phyloP scores from a whole-genome alignment of 345 rosid genomes.

The Pugionium dolabratum region DNA sequence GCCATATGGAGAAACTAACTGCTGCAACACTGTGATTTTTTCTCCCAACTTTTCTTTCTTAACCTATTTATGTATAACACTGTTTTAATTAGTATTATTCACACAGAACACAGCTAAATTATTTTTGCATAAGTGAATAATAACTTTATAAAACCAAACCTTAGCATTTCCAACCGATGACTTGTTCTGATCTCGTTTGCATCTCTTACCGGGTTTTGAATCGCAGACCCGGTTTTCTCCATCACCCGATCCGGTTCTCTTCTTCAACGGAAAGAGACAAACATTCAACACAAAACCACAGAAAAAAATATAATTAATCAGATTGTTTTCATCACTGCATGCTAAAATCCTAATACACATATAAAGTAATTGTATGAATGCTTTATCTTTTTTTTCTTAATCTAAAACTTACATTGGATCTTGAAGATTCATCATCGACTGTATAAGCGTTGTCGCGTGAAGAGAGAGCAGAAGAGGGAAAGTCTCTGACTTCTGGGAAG shows the following conservation, averaged over 20 bases:
- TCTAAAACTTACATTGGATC: constrained; percentile 5
- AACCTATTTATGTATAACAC: neutral
- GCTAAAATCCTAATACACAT: neutral
- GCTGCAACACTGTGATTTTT: too few species aligned
- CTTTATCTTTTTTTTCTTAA: neutral
- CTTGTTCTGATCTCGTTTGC: constrained; percentile 46
- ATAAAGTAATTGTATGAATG: neutral
- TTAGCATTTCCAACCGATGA: constrained; percentile 45
- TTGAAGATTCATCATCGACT: constrained; percentile 7
- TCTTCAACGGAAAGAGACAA: constrained; percentile 36
- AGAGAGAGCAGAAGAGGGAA: neutral
- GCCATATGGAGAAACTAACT: too few species aligned
- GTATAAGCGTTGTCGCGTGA: neutral
- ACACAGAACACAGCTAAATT: neutral
- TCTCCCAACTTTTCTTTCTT: too few species aligned
- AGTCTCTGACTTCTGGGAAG: constrained; percentile 8
- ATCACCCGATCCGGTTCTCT: constrained; percentile 39
- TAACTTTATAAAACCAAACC: constrained; percentile 35
- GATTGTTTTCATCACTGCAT: constrained; percentile 8
- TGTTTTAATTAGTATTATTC: neutral
- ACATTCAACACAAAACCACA: too few species aligned
- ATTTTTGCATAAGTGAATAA: too few species aligned
- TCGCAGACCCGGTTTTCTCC: constrained; percentile 29
- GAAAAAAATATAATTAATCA: neutral
- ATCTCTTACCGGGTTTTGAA: constrained; percentile 45